Evolutionary conservation across 129 eudicot species (phyloP).

Genomic region (Heracleum sosnowskyi): DNA sequence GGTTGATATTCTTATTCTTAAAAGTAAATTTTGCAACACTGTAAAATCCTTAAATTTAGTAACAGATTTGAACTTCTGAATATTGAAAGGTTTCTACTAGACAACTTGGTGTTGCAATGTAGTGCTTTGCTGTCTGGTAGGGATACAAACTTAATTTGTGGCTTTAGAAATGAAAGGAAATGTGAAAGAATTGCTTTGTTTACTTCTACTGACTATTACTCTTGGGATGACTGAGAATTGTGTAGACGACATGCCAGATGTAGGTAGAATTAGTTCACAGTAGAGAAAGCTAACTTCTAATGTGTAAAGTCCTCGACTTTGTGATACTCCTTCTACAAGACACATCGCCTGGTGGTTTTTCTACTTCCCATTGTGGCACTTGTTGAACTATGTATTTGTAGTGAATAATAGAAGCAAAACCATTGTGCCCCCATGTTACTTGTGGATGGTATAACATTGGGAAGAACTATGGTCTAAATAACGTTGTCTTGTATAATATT

Average conservation of each 20-base stretch:
- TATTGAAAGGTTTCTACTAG: background rate
- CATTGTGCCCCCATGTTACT: background rate
- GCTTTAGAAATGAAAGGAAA: background rate
- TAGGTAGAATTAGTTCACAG: background rate
- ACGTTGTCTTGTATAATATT: conserved; percentile 8
- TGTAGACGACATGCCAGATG: background rate
- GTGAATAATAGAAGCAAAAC: background rate
- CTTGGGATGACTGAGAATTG: background rate
- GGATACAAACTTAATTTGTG: background rate
- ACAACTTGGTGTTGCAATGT: background rate
- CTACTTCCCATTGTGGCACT: background rate
- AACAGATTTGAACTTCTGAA: background rate
- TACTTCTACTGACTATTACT: background rate
- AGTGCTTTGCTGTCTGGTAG: background rate
- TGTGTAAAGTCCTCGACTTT: background rate
- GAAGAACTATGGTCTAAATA: background rate
- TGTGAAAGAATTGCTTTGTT: background rate
- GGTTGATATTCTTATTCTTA: conserved; percentile 3
- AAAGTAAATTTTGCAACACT: background rate
- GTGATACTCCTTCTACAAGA: background rate
- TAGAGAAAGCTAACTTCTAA: background rate
- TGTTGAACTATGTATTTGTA: background rate
- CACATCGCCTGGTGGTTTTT: background rate
- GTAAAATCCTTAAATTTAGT: background rate
- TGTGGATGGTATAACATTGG: background rate